Conservation (phyloP, 768 basidiomycete species). For the Tulasnella sp. region DNA sequence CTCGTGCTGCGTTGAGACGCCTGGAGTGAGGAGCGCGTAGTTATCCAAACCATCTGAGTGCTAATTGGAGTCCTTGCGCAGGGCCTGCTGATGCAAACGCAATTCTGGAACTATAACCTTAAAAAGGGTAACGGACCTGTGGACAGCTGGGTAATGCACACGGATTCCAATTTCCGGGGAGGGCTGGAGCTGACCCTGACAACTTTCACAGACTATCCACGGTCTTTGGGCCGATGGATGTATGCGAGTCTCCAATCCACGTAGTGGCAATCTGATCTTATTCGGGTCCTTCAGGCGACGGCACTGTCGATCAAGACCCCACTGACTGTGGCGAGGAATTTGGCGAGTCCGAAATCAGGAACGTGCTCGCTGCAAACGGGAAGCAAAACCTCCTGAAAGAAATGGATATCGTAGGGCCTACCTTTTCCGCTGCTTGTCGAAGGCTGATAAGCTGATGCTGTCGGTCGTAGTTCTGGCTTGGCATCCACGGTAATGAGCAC, state of each 20-base stretch:
- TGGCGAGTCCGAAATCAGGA: too few relatives aligned
- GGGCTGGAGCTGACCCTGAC: not conserved
- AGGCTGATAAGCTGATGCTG: not conserved
- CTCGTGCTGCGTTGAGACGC: slow-evolving; percentile 66
- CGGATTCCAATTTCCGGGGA: slow-evolving; percentile 36
- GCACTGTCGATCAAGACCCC: slow-evolving; percentile 38
- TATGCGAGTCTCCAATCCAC: not conserved
- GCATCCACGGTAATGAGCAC: slow-evolving; percentile 39
- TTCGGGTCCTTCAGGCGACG: slow-evolving; percentile 17
- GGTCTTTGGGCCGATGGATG: slow-evolving; percentile 53
- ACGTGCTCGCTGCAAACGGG: too few relatives aligned
- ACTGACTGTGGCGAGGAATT: slow-evolving; percentile 42
- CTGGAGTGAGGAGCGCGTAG: slow-evolving; percentile 55
- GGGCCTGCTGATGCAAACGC: slow-evolving; percentile 65
- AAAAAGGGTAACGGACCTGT: slow-evolving; percentile 63
- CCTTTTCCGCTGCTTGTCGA: too few relatives aligned
- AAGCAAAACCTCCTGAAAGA: too few relatives aligned
- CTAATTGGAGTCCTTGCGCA: slow-evolving; percentile 40
- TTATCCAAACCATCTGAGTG: not conserved
- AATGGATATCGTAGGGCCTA: too few relatives aligned
- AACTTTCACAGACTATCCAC: slow-evolving; percentile 40
- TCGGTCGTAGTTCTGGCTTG: slow-evolving; percentile 17
- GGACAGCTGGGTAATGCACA: slow-evolving; percentile 59
- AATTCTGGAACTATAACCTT: slow-evolving; percentile 76
- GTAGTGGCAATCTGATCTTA: not conserved